Evolutionary conservation across 129 eudicot species (phyloP), one percentile per base, ranked within the genome.

Genomic region (Chrysanthemum makinoi): DNA sequence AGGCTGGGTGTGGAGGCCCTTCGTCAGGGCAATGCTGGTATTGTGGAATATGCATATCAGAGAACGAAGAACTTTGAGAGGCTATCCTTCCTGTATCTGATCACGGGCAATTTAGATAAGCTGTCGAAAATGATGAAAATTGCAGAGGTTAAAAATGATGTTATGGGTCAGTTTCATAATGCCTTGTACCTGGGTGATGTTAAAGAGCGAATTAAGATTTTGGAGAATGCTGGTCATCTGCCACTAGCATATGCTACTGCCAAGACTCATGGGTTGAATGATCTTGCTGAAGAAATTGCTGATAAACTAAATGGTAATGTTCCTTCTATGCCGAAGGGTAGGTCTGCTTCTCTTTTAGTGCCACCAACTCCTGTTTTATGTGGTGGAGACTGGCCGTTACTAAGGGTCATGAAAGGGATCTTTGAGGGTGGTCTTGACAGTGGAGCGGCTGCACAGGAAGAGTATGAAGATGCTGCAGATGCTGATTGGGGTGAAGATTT

Each of bases 21-120:
- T 73, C 90, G 95, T 10, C 95, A 88, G 87, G 95, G 95, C 9
- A 88, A 88, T 82, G 72, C 95, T 18, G 95, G 90, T 13, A 85
- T 88, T 18, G 95, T 88, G 56, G 95, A 88, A 66, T 85, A 88
- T 64, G 86, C 90, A 6, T 88, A 88, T 57, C 95, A 88, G 81
- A 82, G 80, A 76, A 88, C 95, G 14, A 85, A 85, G 66, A 88
- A 88, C 77, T 88, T 88, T 18, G 95, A 85, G 77, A 84, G 95
- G 82, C 77, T 88, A 39, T 88, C 95, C 5, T 88, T 88, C 52
- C 79, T 84, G 49, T 88, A 88, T 75, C 78, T 88, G 30, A 80
- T 88, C 20, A 88, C 90, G 8, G 95, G 95, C 30, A 88, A 88
- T 59, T 69, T 88, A 59, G 95, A 85, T 68, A 88, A 88, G 53